Percentiles rank a stretch among this genome's conserved stretches.
phyloP scores from a whole-genome alignment of 2,329 filamentous ascomycete genomes.

The Alternaria panax region DNA sequence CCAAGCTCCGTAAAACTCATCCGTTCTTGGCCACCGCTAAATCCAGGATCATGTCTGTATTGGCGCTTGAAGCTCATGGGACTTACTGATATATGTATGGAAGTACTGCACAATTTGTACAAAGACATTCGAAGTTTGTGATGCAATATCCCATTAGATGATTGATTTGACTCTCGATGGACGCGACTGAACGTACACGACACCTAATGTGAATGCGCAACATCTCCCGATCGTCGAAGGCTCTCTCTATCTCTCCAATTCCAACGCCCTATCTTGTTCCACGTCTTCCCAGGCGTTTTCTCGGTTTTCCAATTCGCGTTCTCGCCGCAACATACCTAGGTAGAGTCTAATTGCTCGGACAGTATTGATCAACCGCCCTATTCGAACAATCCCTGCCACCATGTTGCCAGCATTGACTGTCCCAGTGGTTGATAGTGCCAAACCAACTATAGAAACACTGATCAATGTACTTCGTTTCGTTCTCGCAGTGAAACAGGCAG shows the following conservation, averaged over 20 bases:
- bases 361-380: neutral
- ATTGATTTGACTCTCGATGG: neutral
- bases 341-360: neutral
- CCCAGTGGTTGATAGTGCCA: neutral
- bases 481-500: neutral
- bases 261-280: too few relatives aligned
- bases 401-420: slow-evolving; percentile 2
- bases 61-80: neutral
- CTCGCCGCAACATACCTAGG: neutral
- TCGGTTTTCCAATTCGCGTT: neutral
- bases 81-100: neutral
- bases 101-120: neutral
- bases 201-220: too few relatives aligned
- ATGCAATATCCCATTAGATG: too few relatives aligned
- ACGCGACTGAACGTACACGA: neutral
- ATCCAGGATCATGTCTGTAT: neutral
- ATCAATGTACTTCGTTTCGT: neutral
- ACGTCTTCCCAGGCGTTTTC: too few relatives aligned
- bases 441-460: neutral
- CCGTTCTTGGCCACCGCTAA: neutral
- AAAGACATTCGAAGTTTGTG: too few relatives aligned
- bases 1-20: neutral
- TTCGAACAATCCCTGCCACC: neutral
- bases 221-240: neutral
- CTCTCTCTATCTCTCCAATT: too few relatives aligned